Conservation (phyloP, 495 filamentous ascomycete genomes). For the Lasiosphaeris hirsuta region DNA sequence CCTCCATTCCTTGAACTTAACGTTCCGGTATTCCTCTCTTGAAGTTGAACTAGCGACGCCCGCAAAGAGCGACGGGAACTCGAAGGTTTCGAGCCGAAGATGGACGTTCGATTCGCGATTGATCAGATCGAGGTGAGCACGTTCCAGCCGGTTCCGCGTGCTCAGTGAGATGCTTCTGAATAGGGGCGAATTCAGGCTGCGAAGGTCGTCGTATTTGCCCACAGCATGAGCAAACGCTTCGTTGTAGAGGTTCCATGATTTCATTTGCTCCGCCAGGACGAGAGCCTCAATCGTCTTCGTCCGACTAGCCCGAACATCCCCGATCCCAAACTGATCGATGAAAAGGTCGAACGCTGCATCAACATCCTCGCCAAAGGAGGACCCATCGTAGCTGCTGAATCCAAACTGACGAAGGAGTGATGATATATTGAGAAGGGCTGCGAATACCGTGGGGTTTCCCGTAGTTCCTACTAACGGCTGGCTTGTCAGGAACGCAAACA, state of each 20-base stretch:
- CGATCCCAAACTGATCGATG: constrained; percentile 69
- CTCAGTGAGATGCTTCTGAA: constrained; percentile 62
- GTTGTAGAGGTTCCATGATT: constrained; percentile 75
- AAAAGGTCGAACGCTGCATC: constrained; percentile 71
- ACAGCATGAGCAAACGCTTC: constrained; percentile 93
- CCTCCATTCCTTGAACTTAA: constrained; percentile 85
- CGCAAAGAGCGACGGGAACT: constrained; percentile 88
- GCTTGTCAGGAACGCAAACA: constrained; percentile 83
- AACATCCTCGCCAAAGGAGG: constrained; percentile 75
- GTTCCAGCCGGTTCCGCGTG: constrained; percentile 76
- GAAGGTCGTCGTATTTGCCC: constrained; percentile 77
- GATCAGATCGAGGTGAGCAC: constrained; percentile 74
- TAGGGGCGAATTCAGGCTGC: constrained; percentile 63
- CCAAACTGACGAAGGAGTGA: constrained; percentile 66
- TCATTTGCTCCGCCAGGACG: constrained; percentile 81
- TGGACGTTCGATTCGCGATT: constrained; percentile 64
- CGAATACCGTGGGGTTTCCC: constrained; percentile 63
- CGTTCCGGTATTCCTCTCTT: constrained; percentile 63
- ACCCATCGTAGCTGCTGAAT: constrained; percentile 77
- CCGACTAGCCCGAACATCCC: constrained; percentile 75
- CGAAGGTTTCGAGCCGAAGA: constrained; percentile 69
- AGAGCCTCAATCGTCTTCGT: constrained; percentile 91
- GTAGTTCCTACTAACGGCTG: constrained; percentile 77
- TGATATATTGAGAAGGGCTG: constrained; percentile 69
- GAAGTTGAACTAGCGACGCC: constrained; percentile 80